Base-by-base conservation (phyloP, 176 grass and related monocot genomes). In the Zea luxurians region DNA sequence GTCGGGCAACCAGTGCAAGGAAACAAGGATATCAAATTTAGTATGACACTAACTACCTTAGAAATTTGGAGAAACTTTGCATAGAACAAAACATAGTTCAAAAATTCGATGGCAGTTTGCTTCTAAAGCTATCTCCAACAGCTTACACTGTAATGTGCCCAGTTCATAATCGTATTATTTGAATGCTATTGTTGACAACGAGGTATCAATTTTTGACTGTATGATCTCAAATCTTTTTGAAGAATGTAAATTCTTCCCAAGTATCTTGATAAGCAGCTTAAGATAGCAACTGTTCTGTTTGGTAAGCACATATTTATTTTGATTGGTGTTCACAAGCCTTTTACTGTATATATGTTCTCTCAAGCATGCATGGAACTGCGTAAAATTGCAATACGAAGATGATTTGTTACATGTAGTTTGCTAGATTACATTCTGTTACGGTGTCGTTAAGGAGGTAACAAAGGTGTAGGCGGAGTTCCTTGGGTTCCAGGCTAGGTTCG, bases 181-280 rank as follows among this genome's bases (percentile, higher is more conserved):
- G 15, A 54, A 76, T 76, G 34, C 62, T 49, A 35, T 79, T 21
- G 65, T 76, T 84, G 17, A 76, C 81, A 95, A 89, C 84, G 89
- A 91, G 65, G 70, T 83, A 63, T 72, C 46, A 17, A 89, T 96
- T 70, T 91, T 89, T 54, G 85, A 83, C 45, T 91, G 78, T 71
- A 91, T 96, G 84, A 91, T 96, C 81, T 76, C 73, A 64, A 96
- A 96, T 84, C 66, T 96, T 54, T 96, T 96, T 75, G 92, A 96
- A 83, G 92, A 96, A 73, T 89, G 89, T 76, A 89, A 96, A 84
- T 96, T 96, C 87, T 96, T 96, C 60, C 87, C 89, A 87, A 91
- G 75, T 96, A 96, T 73, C 92, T 89, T 47, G 92, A 96, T 42
- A 89, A 79, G 75, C 92, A 96, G 84, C 75, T 96, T 64, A 96